Conservation (phyloP, 106 monocot species). For the Dioscorea zingiberensis region DNA sequence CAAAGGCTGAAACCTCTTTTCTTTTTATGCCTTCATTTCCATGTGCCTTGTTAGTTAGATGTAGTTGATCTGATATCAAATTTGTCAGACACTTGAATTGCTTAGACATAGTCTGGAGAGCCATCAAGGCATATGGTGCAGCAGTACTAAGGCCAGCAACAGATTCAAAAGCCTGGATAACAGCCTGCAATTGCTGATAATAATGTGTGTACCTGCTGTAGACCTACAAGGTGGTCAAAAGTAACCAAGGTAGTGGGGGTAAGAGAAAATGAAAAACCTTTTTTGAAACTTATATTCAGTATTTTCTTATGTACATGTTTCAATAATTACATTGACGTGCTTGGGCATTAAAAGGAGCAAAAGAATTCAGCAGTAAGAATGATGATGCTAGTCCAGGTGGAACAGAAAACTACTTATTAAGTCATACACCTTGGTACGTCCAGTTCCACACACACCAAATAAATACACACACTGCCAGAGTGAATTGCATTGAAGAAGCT, state of each 20-base stretch:
- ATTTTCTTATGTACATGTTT: background rate
- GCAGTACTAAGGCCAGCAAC: slow-evolving; percentile 73
- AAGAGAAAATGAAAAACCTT: no score
- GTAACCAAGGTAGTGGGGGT: background rate
- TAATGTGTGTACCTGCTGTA: slow-evolving; percentile 70
- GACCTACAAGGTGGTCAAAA: slow-evolving; percentile 35
- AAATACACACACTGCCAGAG: background rate
- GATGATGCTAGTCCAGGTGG: background rate
- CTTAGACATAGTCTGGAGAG: slow-evolving; percentile 54
- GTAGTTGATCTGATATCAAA: slow-evolving; percentile 54
- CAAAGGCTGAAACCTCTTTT: slow-evolving; percentile 31
- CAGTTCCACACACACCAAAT: background rate
- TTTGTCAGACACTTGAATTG: slow-evolving; percentile 67
- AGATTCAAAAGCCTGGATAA: slow-evolving; percentile 69
- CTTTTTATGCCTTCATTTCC: slow-evolving; percentile 29
- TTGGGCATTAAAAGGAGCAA: background rate
- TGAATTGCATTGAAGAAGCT: no score
- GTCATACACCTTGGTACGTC: background rate
- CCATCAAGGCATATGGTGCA: slow-evolving; percentile 60
- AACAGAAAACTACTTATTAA: background rate
- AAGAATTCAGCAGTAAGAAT: background rate
- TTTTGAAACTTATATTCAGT: background rate
- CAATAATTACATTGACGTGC: background rate
- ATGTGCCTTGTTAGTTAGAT: slow-evolving; percentile 22
- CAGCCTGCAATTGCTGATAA: slow-evolving; percentile 68